Percentiles rank a stretch among this genome's conserved stretches.
Evolutionary conservation across 2,329 filamentous ascomycete genomes (phyloP).

Genomic region (Aspergillus sclerotialis): DNA sequence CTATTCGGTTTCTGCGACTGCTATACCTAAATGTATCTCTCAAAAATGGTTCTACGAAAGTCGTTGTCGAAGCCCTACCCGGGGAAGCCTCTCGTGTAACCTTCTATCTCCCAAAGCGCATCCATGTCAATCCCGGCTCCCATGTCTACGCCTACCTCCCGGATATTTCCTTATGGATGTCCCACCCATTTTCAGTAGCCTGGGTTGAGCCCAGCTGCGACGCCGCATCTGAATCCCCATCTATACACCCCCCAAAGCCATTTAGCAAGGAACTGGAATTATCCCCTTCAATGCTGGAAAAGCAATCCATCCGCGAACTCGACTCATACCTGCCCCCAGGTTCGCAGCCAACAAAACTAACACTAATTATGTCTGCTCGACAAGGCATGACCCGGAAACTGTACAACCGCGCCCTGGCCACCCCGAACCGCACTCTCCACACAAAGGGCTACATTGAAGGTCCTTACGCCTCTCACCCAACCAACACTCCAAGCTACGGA

Average conservation of each 20-base stretch:
- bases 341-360: slow-evolving; percentile 37
- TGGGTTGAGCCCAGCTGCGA: slow-evolving; percentile 34
- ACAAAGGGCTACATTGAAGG: slow-evolving; percentile 56
- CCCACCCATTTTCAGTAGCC: slow-evolving; percentile 43
- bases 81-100: slow-evolving; percentile 56
- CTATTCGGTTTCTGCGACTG: slow-evolving; percentile 43
- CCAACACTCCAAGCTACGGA: slow-evolving; percentile 53
- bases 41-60: slow-evolving; percentile 41
- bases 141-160: slow-evolving; percentile 58
- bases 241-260: slow-evolving; percentile 9
- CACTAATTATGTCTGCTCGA: slow-evolving; percentile 53
- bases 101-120: slow-evolving; percentile 50
- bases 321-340: slow-evolving; percentile 16
- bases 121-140: slow-evolving; percentile 48
- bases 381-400: slow-evolving; percentile 58
- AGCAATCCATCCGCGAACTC: slow-evolving; percentile 19
- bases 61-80: slow-evolving; percentile 53
- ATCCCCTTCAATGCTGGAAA: slow-evolving; percentile 23
- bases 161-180: slow-evolving; percentile 40
- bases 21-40: slow-evolving; percentile 49
- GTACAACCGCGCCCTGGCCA: slow-evolving; percentile 48
- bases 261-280: slow-evolving; percentile 5
- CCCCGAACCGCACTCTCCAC: slow-evolving; percentile 44
- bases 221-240: slow-evolving; percentile 16
- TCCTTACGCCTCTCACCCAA: slow-evolving; percentile 55